Base-by-base conservation (phyloP, 2,329 filamentous ascomycete species). In the Fusarium sarcochroum region DNA sequence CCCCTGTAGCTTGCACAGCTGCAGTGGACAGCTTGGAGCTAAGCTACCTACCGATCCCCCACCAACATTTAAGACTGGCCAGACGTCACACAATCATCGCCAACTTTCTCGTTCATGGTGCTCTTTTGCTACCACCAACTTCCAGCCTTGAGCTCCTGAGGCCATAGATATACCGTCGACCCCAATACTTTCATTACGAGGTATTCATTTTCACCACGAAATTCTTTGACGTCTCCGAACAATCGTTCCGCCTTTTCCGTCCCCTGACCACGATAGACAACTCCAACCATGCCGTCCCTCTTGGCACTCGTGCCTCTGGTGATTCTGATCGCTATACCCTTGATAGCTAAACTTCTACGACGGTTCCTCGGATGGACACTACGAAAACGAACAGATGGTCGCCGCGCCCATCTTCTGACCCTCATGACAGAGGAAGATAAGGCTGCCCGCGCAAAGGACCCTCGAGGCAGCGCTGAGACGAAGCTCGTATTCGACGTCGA, bases 321-420 rank as follows among this genome's bases (percentile, higher is more conserved):
- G 18, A 18, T 73, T 52, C 15, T 76, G n/a, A 66, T 76, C 23
- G 49, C 71, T n/a, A 23, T 71, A 13, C 77, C 77, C 9, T n/a
- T 67, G 5, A n/a, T 76, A 18, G 47, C 73, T 13, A 61, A 46
- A 3, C 25, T 69, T 13, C 27, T 87, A 30, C 86, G 86, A 18
- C 73, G 76, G 8, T 69, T 79, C 6, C 70, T 89, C 21, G 91
- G 90, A 66, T 91, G 84, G 82, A 86, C 87, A 68, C 80, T 93
- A 58, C 83, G 82, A 54, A 88, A 85, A 75, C 89, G 88, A 76
- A 91, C 90, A 0, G 86, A 88, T 18, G 89, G 88, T 56, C 86
- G 90, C 51, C 85, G 86, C 46, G 81, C 84, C 57, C 82, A 87
- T 52, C 85, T 93, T 54, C 76, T 90, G 62, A 78, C 84, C 47